These are phyloP conservation scores for Jatropha podagrica DNA, from an alignment of 441 rosid species.

Conservation along the genomic window DNA sequence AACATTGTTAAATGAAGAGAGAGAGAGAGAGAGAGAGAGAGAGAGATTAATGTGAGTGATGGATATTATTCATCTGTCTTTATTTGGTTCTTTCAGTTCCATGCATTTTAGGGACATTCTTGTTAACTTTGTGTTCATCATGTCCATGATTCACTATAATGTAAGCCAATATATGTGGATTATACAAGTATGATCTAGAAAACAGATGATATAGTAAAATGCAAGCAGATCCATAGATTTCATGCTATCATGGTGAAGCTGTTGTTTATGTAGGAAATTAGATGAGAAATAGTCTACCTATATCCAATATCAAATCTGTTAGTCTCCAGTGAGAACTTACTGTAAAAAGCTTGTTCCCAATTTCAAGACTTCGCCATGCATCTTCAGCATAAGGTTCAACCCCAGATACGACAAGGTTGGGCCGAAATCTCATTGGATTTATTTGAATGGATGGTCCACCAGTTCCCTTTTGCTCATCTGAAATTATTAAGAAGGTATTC, in stretches of 20 bases:
- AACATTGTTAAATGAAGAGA: not conserved
- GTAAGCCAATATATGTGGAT: not conserved
- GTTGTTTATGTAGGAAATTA: not conserved
- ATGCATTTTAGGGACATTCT: not conserved
- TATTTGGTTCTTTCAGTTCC: not conserved
- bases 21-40: not conserved
- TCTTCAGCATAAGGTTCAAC: slow-evolving; percentile 85
- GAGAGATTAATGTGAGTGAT: not conserved
- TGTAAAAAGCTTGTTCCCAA: slow-evolving; percentile 55
- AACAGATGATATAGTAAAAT: not conserved
- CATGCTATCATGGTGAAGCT: not conserved
- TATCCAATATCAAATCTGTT: slow-evolving; percentile 3
- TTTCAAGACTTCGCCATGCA: slow-evolving; percentile 64
- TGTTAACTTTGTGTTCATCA: not conserved
- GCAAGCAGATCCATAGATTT: not conserved
- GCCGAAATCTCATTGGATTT: slow-evolving; percentile 73
- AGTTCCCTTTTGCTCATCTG: slow-evolving; percentile 35
- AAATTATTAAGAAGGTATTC: slow-evolving; percentile 14
- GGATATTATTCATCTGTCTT: not conserved
- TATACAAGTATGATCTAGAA: not conserved
- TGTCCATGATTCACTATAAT: not conserved
- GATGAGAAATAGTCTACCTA: not conserved
- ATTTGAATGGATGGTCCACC: slow-evolving; percentile 35
- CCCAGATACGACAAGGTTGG: slow-evolving; percentile 75
- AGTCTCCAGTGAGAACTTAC: slow-evolving; percentile 40